phyloP scores from a whole-genome alignment of 177 flowering plant genomes.

The Vitis hybrid region DNA sequence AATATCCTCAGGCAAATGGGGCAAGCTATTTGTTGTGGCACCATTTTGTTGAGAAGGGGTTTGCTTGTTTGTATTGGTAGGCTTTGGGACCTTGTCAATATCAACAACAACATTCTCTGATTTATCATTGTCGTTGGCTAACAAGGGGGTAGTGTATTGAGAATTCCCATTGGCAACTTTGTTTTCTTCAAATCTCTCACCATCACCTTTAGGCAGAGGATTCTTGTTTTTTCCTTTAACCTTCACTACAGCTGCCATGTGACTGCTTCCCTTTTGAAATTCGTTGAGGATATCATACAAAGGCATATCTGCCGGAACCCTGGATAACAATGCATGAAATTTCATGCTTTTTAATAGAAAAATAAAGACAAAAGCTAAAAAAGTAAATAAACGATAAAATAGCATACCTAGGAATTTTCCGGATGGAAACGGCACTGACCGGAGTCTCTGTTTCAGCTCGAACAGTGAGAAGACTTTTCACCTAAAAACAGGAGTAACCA shows the following conservation, averaged over 20 bases:
- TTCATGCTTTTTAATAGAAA: background rate
- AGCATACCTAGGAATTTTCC: conserved; percentile 88
- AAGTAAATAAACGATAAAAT: conserved; percentile 1
- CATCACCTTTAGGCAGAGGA: conserved; percentile 40
- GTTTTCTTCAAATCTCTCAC: conserved; percentile 46
- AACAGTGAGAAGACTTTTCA: conserved; percentile 95
- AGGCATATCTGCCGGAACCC: conserved; percentile 99
- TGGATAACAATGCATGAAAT: conserved; percentile 25
- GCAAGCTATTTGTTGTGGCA: conserved; percentile 31
- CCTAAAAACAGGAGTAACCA: conserved; percentile 38
- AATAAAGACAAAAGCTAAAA: background rate
- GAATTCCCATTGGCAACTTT: conserved; percentile 26
- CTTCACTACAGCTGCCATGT: conserved; percentile 99
- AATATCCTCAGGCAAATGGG: conserved; percentile 51
- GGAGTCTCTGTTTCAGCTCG: conserved; percentile 97
- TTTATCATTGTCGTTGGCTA: conserved; percentile 42
- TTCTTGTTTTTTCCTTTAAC: conserved; percentile 50
- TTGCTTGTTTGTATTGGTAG: conserved; percentile 16
- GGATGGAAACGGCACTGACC: conserved; percentile 92
- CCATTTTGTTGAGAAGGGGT: conserved; percentile 31
- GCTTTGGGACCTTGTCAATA: conserved; percentile 47
- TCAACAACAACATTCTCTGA: conserved; percentile 51
- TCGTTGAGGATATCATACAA: conserved; percentile 93
- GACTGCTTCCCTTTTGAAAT: conserved; percentile 98
- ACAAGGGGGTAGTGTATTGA: conserved; percentile 62